phyloP scores from a whole-genome alignment of 805 yeast genomes.

The Hanseniaspora valbyensis region DNA sequence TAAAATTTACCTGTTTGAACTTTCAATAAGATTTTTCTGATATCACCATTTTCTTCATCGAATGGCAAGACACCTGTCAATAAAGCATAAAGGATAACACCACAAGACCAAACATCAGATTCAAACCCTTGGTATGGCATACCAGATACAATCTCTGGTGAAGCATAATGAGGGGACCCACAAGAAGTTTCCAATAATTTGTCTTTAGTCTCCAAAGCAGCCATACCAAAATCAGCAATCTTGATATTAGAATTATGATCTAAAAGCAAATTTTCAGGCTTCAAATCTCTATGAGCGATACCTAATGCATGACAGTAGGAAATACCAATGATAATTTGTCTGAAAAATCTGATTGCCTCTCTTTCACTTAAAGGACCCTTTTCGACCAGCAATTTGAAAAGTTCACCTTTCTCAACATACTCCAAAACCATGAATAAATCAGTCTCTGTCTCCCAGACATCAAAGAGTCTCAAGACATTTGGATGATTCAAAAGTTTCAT shows the following conservation, averaged over 20 bases:
- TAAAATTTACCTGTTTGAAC: slow-evolving; percentile 82
- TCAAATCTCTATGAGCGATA: slow-evolving; percentile 79
- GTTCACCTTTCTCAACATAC: slow-evolving; percentile 94
- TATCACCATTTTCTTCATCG: slow-evolving; percentile 76
- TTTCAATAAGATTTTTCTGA: slow-evolving; percentile 71
- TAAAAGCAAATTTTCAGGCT: slow-evolving; percentile 67
- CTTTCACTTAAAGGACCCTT: slow-evolving; percentile 77
- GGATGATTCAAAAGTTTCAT: slow-evolving; percentile 74
- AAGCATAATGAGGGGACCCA: slow-evolving; percentile 97
- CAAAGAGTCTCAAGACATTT: slow-evolving; percentile 66
- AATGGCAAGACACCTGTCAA: slow-evolving; percentile 92
- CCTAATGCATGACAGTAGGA: slow-evolving; percentile 76
- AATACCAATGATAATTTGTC: slow-evolving; percentile 74
- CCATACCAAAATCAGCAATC: slow-evolving; percentile 99
- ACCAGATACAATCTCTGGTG: slow-evolving; percentile 96
- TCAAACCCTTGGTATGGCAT: slow-evolving; percentile 93
- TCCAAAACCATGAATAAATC: slow-evolving; percentile 80
- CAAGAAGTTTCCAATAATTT: slow-evolving; percentile 85
- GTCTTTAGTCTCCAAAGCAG: slow-evolving; percentile 79
- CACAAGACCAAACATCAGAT: slow-evolving; percentile 96
- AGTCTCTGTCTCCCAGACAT: slow-evolving; percentile 79
- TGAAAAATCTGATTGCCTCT: slow-evolving; percentile 83
- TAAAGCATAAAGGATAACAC: slow-evolving; percentile 85
- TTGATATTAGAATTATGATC: slow-evolving; percentile 82
- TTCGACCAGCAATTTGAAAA: slow-evolving; percentile 82